A percentile compares a stretch with the other conserved stretches of the same genome.
phyloP scores from a whole-genome alignment of 2,329 filamentous ascomycete genomes.

The Fusarium compactum region DNA sequence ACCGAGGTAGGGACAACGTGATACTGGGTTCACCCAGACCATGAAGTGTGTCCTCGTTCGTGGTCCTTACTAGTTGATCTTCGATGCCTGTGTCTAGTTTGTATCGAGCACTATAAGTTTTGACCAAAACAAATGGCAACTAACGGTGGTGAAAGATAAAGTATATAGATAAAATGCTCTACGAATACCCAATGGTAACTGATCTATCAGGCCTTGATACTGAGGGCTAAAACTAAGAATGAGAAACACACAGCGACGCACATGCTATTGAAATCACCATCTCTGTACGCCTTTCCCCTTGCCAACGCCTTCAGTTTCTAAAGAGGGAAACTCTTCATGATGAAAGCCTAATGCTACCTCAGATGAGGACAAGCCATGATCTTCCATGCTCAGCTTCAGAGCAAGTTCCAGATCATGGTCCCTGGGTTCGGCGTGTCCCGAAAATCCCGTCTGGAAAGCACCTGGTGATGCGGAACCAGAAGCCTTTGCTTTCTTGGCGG shows the following conservation, averaged over 20 bases:
- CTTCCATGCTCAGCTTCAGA: conserved; percentile 69
- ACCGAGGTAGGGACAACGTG: not conserved
- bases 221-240: not conserved
- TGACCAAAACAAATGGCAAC: not conserved
- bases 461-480: conserved; percentile 51
- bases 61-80: not conserved
- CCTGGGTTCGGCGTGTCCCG: conserved; percentile 38
- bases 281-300: conserved; percentile 57
- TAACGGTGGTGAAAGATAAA: not conserved
- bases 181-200: not conserved
- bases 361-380: conserved; percentile 55
- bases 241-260: conserved; percentile 3
- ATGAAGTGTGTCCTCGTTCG: not conserved
- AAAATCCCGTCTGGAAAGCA: conserved; percentile 50
- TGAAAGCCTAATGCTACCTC: conserved; percentile 28
- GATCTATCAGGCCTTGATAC: not conserved
- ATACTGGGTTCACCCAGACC: not conserved
- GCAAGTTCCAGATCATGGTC: conserved; percentile 72
- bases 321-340: conserved; percentile 56
- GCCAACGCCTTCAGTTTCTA: conserved; percentile 57
- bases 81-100: not conserved
- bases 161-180: conserved; percentile 12
- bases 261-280: conserved; percentile 40
- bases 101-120: not conserved
- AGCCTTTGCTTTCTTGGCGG: conserved; percentile 56